phyloP scores from a whole-genome alignment of 2,329 filamentous ascomycete species.

The Penicillium digitatum region DNA sequence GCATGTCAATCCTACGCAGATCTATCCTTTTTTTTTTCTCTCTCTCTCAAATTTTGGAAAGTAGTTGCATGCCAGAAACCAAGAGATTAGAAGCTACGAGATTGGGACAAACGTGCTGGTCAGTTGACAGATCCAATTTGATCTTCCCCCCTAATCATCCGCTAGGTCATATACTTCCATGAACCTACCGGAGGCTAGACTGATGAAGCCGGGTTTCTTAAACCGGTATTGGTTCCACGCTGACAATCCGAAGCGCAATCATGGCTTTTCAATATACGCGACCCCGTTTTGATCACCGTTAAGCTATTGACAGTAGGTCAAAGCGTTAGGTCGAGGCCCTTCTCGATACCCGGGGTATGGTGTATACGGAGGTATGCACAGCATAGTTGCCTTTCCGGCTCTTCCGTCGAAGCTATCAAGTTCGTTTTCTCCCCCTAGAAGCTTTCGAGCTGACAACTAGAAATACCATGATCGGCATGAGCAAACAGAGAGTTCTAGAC shows the following conservation, averaged over 20 bases:
- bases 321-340: conserved; percentile 18
- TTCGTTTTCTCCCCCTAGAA: conserved; percentile 5
- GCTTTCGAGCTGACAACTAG: conserved; percentile 14
- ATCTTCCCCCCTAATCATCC: neutral
- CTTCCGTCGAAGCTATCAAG: conserved; percentile 16
- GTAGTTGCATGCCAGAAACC: neutral
- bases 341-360: conserved; percentile 8
- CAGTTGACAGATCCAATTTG: conserved; percentile 20
- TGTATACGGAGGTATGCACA: conserved; percentile 14
- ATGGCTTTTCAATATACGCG: conserved; percentile 13
- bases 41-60: neutral
- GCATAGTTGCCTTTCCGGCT: conserved; percentile 20
- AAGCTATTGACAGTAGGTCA: conserved; percentile 18
- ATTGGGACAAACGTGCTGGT: conserved; percentile 1
- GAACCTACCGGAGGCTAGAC: conserved; percentile 4
- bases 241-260: neutral
- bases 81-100: neutral
- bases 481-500: conserved; percentile 3
- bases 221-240: neutral
- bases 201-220: neutral
- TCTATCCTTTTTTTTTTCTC: conserved; percentile 1
- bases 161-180: neutral
- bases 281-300: conserved; percentile 17
- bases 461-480: neutral
- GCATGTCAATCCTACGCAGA: conserved; percentile 4